Conservation (phyloP, 2,329 filamentous ascomycete species). For the Gremmenia infestans region DNA sequence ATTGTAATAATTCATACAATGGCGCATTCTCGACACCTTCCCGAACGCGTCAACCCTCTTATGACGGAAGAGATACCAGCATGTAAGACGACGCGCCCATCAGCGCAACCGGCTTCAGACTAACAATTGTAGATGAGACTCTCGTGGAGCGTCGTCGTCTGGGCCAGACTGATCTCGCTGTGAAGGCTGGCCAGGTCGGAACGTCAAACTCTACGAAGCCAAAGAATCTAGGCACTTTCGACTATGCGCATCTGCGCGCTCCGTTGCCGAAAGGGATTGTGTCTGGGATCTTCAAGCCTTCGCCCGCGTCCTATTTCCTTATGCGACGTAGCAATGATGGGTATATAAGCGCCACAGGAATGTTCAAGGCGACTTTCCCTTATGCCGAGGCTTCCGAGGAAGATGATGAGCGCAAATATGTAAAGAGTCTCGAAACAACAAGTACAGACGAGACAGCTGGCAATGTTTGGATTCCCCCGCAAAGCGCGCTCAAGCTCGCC, state of each 20-base stretch:
- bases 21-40: slow-evolving; percentile 39
- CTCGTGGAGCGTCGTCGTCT: slow-evolving; percentile 74
- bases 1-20: slow-evolving; percentile 10
- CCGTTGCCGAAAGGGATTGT: slow-evolving; percentile 86
- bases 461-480: slow-evolving; percentile 91
- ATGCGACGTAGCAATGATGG: slow-evolving; percentile 88
- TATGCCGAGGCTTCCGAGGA: slow-evolving; percentile 70
- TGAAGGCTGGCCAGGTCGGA: slow-evolving; percentile 72
- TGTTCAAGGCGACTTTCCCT: slow-evolving; percentile 88
- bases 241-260: slow-evolving; percentile 92
- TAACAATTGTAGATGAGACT: slow-evolving; percentile 26
- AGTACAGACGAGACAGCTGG: slow-evolving; percentile 91
- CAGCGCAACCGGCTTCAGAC: slow-evolving; percentile 13
- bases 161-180: slow-evolving; percentile 84
- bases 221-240: slow-evolving; percentile 75
- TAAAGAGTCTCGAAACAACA: slow-evolving; percentile 77
- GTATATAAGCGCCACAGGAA: slow-evolving; percentile 79
- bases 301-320: slow-evolving; percentile 88
- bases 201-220: slow-evolving; percentile 67
- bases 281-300: slow-evolving; percentile 85
- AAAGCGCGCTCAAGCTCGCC: slow-evolving; percentile 73
- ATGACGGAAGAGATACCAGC: slow-evolving; percentile 59
- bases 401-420: slow-evolving; percentile 70
- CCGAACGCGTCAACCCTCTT: slow-evolving; percentile 59
- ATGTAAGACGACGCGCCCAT: slow-evolving; percentile 45